Percentiles rank a stretch among this genome's conserved stretches.
Evolutionary conservation across 2,329 filamentous ascomycete genomes (phyloP).

Genomic region (Fusarium citri): DNA sequence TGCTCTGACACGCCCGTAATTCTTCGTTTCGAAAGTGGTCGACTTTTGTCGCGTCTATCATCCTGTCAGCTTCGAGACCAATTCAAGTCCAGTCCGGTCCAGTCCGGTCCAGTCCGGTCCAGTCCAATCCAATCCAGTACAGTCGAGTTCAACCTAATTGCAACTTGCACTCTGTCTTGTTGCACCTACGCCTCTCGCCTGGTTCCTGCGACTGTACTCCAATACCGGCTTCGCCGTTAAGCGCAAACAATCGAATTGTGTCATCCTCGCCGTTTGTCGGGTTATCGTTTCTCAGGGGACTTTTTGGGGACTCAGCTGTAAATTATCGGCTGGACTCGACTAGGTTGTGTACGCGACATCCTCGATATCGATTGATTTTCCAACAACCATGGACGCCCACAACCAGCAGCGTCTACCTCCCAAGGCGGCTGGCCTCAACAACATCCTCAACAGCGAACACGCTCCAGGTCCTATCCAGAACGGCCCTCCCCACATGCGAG

Average conservation of each 20-base stretch:
- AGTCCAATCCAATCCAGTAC: neutral
- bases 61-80: neutral
- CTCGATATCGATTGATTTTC: slow-evolving; percentile 19
- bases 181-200: slow-evolving; percentile 20
- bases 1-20: slow-evolving; percentile 36
- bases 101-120: neutral
- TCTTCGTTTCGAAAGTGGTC: slow-evolving; percentile 2
- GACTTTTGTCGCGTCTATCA: slow-evolving; percentile 23
- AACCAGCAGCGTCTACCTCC: slow-evolving; percentile 44
- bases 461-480: slow-evolving; percentile 42
- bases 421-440: slow-evolving; percentile 54
- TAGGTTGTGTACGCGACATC: slow-evolving; percentile 20
- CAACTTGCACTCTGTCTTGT: slow-evolving; percentile 3
- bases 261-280: neutral
- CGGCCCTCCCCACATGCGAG: slow-evolving; percentile 52
- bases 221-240: slow-evolving; percentile 12
- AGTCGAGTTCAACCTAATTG: slow-evolving; percentile 4
- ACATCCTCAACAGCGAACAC: slow-evolving; percentile 55
- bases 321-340: slow-evolving; percentile 13
- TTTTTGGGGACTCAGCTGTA: slow-evolving; percentile 9
- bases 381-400: slow-evolving; percentile 46
- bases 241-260: slow-evolving; percentile 12
- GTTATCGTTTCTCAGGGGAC: slow-evolving; percentile 15
- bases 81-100: neutral
- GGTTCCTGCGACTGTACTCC: slow-evolving; percentile 6